These are phyloP conservation scores for Corinectria fuckeliana DNA, from an alignment of 2,329 filamentous ascomycete genomes.

Conservation along the genomic window DNA sequence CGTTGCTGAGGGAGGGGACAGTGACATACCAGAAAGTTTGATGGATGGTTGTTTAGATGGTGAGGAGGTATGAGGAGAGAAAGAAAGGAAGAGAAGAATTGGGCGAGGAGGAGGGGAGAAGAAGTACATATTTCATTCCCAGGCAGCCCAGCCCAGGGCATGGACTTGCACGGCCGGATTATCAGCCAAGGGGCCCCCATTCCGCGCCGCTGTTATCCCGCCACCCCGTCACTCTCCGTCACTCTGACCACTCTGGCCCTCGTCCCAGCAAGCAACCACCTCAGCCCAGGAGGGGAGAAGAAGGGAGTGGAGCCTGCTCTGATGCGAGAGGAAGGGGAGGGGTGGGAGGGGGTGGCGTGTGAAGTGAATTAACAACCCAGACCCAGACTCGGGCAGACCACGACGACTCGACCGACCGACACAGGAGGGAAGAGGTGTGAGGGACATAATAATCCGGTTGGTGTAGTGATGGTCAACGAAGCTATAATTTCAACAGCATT, in stretches of 20 bases:
- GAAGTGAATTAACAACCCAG: background rate
- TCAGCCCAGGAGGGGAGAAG: conserved; percentile 7
- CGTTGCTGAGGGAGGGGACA: background rate
- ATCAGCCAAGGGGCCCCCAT: conserved; percentile 17
- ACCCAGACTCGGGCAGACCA: background rate
- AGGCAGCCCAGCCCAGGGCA: no score
- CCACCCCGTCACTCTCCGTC: conserved; percentile 23
- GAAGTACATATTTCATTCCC: conserved; percentile 33
- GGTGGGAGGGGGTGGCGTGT: conserved; percentile 1
- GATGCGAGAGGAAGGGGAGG: background rate
- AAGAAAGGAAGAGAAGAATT: conserved; percentile 15
- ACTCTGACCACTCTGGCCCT: background rate
- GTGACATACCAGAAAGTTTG: conserved; percentile 7
- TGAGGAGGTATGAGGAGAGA: conserved; percentile 29
- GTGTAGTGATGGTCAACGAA: background rate
- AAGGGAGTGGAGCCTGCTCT: conserved; percentile 4
- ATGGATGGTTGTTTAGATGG: conserved; percentile 16
- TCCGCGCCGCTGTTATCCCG: conserved; percentile 8
- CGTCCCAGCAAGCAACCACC: background rate
- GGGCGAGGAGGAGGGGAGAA: conserved; percentile 27
- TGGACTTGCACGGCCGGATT: conserved; percentile 23
- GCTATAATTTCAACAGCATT: background rate
- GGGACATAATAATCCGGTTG: conserved; percentile 8
- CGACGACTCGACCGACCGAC: background rate
- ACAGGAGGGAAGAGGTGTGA: conserved; percentile 4